A percentile compares a stretch with the other conserved stretches of the same genome.
phyloP scores from a whole-genome alignment of 1,284 basidiomycete species.

The Cryptococcus hybrid region DNA sequence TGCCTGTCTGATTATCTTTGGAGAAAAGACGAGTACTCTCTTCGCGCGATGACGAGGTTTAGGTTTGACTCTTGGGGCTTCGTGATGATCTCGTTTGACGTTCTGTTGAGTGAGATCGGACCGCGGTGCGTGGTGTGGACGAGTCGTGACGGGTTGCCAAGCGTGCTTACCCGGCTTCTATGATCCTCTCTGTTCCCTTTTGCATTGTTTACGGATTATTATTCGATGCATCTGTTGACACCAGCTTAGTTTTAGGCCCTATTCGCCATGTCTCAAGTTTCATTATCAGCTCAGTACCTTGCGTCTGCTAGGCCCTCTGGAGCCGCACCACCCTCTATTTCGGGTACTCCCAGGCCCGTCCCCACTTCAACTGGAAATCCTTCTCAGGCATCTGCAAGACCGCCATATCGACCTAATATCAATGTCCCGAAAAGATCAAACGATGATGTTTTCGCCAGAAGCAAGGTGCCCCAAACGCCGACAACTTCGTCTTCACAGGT shows the following conservation, averaged over 20 bases:
- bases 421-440: not conserved
- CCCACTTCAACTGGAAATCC: not conserved
- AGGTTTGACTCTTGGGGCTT: conserved; percentile 18
- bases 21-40: conserved; percentile 5
- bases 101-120: conserved; percentile 27
- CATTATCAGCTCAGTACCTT: conserved; percentile 6
- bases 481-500: too few species aligned
- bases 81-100: conserved; percentile 18
- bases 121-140: conserved; percentile 23
- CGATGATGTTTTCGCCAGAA: not conserved
- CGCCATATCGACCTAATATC: not conserved
- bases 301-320: not conserved
- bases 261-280: conserved; percentile 26
- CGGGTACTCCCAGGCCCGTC: not conserved
- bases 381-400: not conserved
- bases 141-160: conserved; percentile 21
- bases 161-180: conserved; percentile 49
- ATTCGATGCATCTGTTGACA: conserved; percentile 23
- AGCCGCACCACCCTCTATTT: not conserved
- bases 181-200: conserved; percentile 24
- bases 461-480: not conserved
- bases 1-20: conserved; percentile 7
- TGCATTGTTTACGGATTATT: conserved; percentile 3
- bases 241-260: not conserved
- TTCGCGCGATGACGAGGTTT: conserved; percentile 24